Evolutionary conservation across 805 yeast species (phyloP).

Genomic region (Suhomyces emberorum): DNA sequence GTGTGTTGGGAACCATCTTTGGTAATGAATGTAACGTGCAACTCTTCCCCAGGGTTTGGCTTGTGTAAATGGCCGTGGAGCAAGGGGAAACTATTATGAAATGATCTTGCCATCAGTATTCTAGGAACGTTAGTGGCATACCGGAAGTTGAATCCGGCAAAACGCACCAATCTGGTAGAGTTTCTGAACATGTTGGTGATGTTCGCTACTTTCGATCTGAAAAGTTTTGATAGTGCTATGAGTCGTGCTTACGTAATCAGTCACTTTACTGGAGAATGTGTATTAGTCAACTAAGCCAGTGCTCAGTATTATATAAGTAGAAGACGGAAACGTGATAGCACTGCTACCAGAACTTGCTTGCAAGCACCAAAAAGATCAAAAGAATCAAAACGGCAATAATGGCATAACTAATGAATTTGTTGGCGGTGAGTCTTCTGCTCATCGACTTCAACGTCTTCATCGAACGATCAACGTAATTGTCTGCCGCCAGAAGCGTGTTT

Average conservation of each 20-base stretch:
- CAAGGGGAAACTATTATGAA: slow-evolving; percentile 18
- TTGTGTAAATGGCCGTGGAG: slow-evolving; percentile 84
- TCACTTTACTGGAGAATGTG: background rate
- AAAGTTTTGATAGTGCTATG: background rate
- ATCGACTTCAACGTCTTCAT: slow-evolving; percentile 81
- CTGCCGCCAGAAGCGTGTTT: slow-evolving; percentile 84
- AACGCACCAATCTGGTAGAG: background rate
- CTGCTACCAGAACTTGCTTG: slow-evolving; percentile 68
- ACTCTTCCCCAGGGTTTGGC: slow-evolving; percentile 92
- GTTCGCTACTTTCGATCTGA: background rate
- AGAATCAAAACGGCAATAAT: slow-evolving; percentile 84
- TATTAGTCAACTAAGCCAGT: no score
- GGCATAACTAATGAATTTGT: slow-evolving; percentile 84
- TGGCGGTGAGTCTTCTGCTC: slow-evolving; percentile 91
- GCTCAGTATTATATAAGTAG: no score
- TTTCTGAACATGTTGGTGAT: slow-evolving; percentile 1
- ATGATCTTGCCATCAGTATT: slow-evolving; percentile 7
- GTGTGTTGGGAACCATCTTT: slow-evolving; percentile 85
- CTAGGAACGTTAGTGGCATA: slow-evolving; percentile 1
- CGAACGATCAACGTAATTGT: slow-evolving; percentile 86
- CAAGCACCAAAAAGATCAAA: slow-evolving; percentile 76
- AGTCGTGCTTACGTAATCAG: background rate
- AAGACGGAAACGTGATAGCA: no score
- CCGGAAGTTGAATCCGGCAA: slow-evolving; percentile 1
- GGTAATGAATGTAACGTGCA: slow-evolving; percentile 76